Percentiles rank a stretch among this genome's conserved stretches.
Conservation (phyloP, 345 rosid genomes). For the Corymbia maculata region DNA sequence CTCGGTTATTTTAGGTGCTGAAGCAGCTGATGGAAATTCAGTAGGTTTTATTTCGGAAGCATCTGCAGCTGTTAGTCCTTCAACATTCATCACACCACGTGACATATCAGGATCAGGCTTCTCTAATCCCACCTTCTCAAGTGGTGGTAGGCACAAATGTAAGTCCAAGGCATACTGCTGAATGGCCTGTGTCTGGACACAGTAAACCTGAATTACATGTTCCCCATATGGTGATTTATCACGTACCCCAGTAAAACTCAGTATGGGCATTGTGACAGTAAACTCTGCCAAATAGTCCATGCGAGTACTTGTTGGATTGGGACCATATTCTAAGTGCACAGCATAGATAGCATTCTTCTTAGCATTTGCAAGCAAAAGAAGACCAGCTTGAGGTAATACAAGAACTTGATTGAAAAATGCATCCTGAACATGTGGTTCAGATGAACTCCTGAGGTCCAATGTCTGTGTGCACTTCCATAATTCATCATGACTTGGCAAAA, state of each 20-base stretch:
- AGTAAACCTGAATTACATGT: constrained; percentile 61
- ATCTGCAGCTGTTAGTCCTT: constrained; percentile 28
- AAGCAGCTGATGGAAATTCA: constrained; percentile 24
- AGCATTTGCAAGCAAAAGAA: constrained; percentile 79
- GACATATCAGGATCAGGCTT: constrained; percentile 37
- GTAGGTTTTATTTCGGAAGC: constrained; percentile 22
- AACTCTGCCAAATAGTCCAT: constrained; percentile 86
- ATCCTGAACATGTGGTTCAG: constrained; percentile 43
- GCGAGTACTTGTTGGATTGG: constrained; percentile 53
- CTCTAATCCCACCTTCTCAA: constrained; percentile 46
- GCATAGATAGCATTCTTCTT: constrained; percentile 81
- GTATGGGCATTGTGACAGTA: constrained; percentile 84
- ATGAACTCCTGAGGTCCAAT: constrained; percentile 63
- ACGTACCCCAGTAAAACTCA: constrained; percentile 78
- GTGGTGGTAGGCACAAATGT: constrained; percentile 69
- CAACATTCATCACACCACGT: constrained; percentile 22
- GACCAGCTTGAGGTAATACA: constrained; percentile 59
- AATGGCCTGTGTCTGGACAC: constrained; percentile 90
- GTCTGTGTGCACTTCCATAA: constrained; percentile 77
- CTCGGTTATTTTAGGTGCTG: constrained; percentile 21
- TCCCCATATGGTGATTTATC: constrained; percentile 41
- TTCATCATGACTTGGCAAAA: constrained; percentile 51
- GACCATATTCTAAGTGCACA: constrained; percentile 74
- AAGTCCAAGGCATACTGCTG: constrained; percentile 88
- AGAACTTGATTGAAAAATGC: constrained; percentile 84